Evolutionary conservation across 768 basidiomycete genomes (phyloP).

Genomic region (Podaxis pistillaris): DNA sequence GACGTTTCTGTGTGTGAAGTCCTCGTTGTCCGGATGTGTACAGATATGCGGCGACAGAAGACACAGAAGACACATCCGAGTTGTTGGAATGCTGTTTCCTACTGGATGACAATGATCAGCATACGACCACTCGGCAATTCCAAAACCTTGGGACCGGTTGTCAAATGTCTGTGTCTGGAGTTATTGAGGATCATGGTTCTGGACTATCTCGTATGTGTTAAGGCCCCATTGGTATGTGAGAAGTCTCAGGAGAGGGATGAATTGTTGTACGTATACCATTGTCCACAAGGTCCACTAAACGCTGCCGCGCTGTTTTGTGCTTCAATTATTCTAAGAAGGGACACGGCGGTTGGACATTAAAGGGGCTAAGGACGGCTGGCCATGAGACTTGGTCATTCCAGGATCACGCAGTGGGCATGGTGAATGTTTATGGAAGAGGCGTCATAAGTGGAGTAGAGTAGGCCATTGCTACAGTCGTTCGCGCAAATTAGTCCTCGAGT

Average conservation of each 20-base stretch:
- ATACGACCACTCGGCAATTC: neutral
- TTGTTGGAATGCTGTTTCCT: neutral
- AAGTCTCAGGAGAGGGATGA: slow-evolving; percentile 11
- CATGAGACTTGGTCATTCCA: slow-evolving; percentile 6
- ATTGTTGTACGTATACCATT: slow-evolving; percentile 8
- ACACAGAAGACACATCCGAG: neutral
- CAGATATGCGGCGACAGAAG: slow-evolving; percentile 10
- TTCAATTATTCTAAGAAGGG: slow-evolving; percentile 8
- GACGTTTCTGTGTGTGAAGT: neutral
- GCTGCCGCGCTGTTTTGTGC: neutral
- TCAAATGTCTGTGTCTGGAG: neutral
- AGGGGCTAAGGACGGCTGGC: neutral
- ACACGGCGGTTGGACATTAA: neutral
- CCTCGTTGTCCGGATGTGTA: slow-evolving; percentile 3
- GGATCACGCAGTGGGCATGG: neutral
- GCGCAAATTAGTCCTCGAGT: neutral
- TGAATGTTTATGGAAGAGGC: slow-evolving; percentile 4
- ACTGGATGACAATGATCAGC: neutral
- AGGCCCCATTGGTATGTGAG: slow-evolving; percentile 9
- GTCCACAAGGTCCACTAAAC: slow-evolving; percentile 2
- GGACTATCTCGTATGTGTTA: slow-evolving; percentile 1
- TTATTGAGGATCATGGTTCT: slow-evolving; percentile 5
- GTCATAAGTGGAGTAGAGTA: slow-evolving; percentile 6
- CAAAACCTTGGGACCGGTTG: slow-evolving; percentile 4
- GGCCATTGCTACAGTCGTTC: neutral